Evolutionary conservation across 2,329 filamentous ascomycete species (phyloP), one percentile per base, ranked within the genome.

Genomic region (Tricladium varicosporioides): DNA sequence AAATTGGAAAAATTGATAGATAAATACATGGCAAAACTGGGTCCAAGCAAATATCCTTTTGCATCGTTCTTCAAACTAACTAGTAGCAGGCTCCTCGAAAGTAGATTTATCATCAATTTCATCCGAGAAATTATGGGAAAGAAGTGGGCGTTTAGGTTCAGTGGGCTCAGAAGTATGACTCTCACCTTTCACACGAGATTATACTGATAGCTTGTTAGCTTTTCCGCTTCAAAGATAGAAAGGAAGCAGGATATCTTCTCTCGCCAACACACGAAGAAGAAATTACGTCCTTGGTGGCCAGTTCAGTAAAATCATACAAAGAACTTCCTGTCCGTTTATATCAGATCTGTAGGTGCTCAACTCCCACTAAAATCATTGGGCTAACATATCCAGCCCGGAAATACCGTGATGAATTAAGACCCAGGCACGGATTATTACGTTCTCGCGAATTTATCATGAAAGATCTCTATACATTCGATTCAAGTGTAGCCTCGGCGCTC

Each of bases 361-460:
- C 22, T 27, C 22, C 7, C 22, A 7, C 22, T 27, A 3, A 27
- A 27, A 7, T 27, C 22, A n/a, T 27, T 27, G 22, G 22, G 7
- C 22, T 27, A 27, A 27, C 22, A 27, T 7, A 4, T 33, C 7
- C 60, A 91, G 88, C 91, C 31, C 84, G 93, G 48, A 99, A 99
- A 73, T 99, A 97, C 69, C 85, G 94, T 49, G 94, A 99, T 74
- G 94, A 99, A 73, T 82, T 88, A 56, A 83, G 94, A 22, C 94
- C 94, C 16, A 84, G 94, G 32, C 90, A 96, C 65, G 94, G 94
- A 11, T 78, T 99, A 1, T 78, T 99, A 8, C 86, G 94, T 9
- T 89, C 91, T 0, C 86, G 92, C 60, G 94, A 99, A 69, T 99
- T 99, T 67, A 75, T 91, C 65, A 99, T 99, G 94, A 99, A 99